Conservation (phyloP, 768 basidiomycete species). For the Austroboletus festivus region DNA sequence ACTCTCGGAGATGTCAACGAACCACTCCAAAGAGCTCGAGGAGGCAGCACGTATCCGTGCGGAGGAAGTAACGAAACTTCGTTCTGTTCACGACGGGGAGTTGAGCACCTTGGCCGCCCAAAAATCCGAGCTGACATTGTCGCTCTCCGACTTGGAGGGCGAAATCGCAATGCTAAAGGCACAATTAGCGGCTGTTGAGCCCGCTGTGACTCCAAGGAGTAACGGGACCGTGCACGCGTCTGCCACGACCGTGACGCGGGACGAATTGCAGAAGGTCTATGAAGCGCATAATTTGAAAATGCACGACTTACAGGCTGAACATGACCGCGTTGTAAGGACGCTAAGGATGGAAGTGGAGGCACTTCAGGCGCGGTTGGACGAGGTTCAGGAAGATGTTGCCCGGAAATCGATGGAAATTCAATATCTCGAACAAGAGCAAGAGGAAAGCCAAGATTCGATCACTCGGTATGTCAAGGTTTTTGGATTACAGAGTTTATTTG, state of each 20-base stretch:
- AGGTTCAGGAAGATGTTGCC: constrained; percentile 56
- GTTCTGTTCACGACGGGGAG: constrained; percentile 58
- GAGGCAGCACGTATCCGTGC: constrained; percentile 66
- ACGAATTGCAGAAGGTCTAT: constrained; percentile 73
- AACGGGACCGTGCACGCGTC: constrained; percentile 45
- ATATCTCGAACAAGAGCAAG: constrained; percentile 75
- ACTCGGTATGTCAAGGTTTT: constrained; percentile 72
- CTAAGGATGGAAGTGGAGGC: constrained; percentile 57
- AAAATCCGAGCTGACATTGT: constrained; percentile 59
- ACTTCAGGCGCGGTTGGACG: constrained; percentile 45
- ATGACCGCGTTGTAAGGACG: constrained; percentile 54
- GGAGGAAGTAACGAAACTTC: constrained; percentile 66
- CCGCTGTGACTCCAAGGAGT: constrained; percentile 47
- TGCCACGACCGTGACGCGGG: constrained; percentile 56
- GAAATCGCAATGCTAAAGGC: constrained; percentile 69
- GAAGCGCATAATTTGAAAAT: constrained; percentile 84
- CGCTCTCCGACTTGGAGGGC: constrained; percentile 73
- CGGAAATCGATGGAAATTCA: constrained; percentile 80
- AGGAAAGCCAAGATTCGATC: constrained; percentile 71
- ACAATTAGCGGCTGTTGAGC: constrained; percentile 44
- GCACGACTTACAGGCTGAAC: constrained; percentile 65
- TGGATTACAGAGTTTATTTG: constrained; percentile 54
- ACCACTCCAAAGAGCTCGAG: constrained; percentile 71
- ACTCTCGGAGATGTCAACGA: constrained; percentile 64
- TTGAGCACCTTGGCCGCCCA: constrained; percentile 51